Evolutionary conservation across 2,329 filamentous ascomycete species (phyloP), one percentile per base, ranked within the genome.

Genomic region (Colletotrichum higginsianum): DNA sequence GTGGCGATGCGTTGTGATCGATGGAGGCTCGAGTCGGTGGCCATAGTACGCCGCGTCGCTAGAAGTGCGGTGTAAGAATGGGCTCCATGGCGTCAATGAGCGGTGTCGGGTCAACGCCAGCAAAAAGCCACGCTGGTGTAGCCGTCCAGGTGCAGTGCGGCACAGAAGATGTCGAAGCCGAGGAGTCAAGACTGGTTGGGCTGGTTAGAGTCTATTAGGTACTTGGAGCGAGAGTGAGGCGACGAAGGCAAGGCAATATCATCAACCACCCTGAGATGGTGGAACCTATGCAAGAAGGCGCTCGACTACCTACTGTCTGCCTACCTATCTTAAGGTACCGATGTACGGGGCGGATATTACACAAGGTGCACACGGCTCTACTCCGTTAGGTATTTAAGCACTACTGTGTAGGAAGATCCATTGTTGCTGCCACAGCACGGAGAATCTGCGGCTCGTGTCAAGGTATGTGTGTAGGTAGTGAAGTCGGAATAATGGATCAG

Each of bases 401-500:
- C 26, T 30, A 30, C 26, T 30, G 6, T 30, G 26, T 30, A 30
- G 44, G 38, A 18, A 26, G 30, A 15, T 61, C n/a, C 18, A 21
- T 35, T 49, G 26, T 50, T 61, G n/a, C 44, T 61, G 46, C 44
- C 57, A 30, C 30, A 30, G 30, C 26, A 35, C 55, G 55, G 55
- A 18, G 42, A 26, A 26, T 58, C 55, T 58, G 40, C 55, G 55
- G 55, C 35, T 40, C 38, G 38, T 13, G 53, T 44, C 6, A 30
- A 30, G 30, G 30, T 30, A 7, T 8, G 30, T 30, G 30, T 26
- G 26, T 4, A 26, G 3, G 26, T 26, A 26, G 26, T 9, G 44
- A 49, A 44, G 58, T 23, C 50, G 58, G 46, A 42, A 61, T 46
- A 47, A 38, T 61, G 58, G 44, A 50, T n/a, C 58, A 61, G 46